Evolutionary conservation across 1,284 basidiomycete genomes (phyloP), one percentile per base, ranked within the genome.

Genomic region (Hypsizygus ulmarius): DNA sequence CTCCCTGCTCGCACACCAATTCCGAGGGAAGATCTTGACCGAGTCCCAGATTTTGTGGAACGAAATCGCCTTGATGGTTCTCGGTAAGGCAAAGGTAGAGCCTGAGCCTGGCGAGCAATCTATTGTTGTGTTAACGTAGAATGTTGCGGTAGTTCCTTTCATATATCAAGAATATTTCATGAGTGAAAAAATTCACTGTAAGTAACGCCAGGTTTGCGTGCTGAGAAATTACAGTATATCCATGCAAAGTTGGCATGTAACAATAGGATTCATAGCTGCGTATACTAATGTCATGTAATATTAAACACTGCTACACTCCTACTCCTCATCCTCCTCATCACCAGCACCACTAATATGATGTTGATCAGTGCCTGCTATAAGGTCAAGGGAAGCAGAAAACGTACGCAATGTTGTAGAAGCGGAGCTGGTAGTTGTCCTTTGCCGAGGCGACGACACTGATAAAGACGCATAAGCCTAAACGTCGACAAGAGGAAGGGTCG

Each of bases 401-500:
- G 60, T 79, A 90, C 88, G 88, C 87, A 59, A 95, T 93, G 73
- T 94, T 94, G 81, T 93, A 95, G 85, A 94, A 95, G 59, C 86
- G 81, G 56, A 96, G 84, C 65, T 92, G 84, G 72, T 95, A 96
- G 58, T 79, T 81, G 69, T 95, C 92, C 73, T 94, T 94, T 45
- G 85, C 81, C 30, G 90, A 84, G 35, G 93, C 91, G 59, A 95
- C 90, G 57, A 95, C 92, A 51, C 85, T 59, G 16, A 15, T 32
- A 5, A 37, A 18, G 27, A 33, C 47, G 43, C 43, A 32, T 9
- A 28, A 38, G 34, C 11, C 43, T 33, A 46, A 10, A 39, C 39
- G 5, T 45, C 10, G 11, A 10, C 21, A 19, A 9, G 8, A 6
- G 8, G 14, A 6, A 11, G 10, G 19, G 15, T 19, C 12, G 40